phyloP scores from a whole-genome alignment of 1,284 basidiomycete species.

The Cutaneotrichosporon cavernicola region DNA sequence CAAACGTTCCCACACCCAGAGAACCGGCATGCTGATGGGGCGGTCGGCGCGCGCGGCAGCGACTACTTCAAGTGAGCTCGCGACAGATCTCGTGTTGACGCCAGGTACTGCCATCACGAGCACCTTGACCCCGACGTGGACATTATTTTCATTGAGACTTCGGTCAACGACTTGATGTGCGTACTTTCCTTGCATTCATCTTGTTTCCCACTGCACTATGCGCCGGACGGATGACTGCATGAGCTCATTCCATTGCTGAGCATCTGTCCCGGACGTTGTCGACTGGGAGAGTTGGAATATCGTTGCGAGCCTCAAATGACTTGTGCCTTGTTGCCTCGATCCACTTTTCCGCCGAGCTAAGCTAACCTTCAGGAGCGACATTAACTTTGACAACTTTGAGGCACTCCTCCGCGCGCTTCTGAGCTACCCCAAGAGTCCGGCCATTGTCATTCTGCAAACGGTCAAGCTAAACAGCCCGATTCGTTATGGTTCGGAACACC shows the following conservation, averaged over 20 bases:
- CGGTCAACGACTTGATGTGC: constrained; percentile 12
- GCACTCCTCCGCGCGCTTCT: constrained; percentile 7
- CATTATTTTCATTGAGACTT: constrained; percentile 9
- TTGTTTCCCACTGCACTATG: too few relatives aligned
- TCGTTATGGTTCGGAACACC: constrained; percentile 1
- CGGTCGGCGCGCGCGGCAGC: constrained; percentile 11
- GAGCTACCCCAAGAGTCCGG: constrained; percentile 8
- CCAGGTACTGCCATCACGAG: constrained; percentile 12
- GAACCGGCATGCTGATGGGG: background rate
- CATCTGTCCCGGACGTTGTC: background rate
- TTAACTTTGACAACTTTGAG: constrained; percentile 12
- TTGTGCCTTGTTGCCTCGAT: background rate
- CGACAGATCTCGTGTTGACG: background rate
- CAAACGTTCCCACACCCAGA: constrained; percentile 82
- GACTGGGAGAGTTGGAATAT: too few relatives aligned
- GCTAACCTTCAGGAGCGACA: constrained; percentile 1
- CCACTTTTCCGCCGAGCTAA: background rate
- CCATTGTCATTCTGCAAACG: constrained; percentile 7
- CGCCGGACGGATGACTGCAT: too few relatives aligned
- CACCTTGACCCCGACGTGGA: constrained; percentile 8
- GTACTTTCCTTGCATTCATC: background rate
- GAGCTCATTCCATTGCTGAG: background rate
- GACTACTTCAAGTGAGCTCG: constrained; percentile 13
- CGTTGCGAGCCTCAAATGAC: background rate
- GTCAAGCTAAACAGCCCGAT: background rate